Evolutionary conservation across 768 basidiomycete genomes (phyloP).

Genomic region (Calocybe gangraenosa): DNA sequence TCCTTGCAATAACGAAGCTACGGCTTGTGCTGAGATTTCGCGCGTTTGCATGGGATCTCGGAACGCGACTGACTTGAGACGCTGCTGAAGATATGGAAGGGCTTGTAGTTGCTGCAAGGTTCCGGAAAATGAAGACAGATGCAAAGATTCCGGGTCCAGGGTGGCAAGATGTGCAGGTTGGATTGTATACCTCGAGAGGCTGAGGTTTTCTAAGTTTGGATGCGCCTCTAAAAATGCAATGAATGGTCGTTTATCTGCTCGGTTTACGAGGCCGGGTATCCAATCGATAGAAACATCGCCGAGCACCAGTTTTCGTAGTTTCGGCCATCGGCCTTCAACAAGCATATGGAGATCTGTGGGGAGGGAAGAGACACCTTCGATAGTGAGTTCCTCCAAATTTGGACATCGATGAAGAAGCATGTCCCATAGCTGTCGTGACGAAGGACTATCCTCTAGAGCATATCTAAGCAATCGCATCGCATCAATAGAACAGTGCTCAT

Average conservation of each 20-base stretch:
- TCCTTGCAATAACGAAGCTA: conserved; percentile 56
- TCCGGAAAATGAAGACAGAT: conserved; percentile 60
- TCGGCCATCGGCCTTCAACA: conserved; percentile 63
- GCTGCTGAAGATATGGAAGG: conserved; percentile 45
- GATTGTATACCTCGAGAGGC: conserved; percentile 49
- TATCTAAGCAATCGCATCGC: conserved; percentile 1
- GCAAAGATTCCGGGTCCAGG: conserved; percentile 42
- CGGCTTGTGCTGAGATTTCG: conserved; percentile 59
- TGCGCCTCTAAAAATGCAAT: conserved; percentile 68
- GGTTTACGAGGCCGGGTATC: conserved; percentile 31
- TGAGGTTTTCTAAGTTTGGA: conserved; percentile 43
- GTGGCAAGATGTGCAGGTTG: conserved; percentile 49
- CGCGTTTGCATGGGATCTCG: conserved; percentile 65
- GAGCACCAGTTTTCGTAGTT: conserved; percentile 52
- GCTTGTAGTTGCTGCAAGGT: conserved; percentile 64
- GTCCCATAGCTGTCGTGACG: conserved; percentile 56
- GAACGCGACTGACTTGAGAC: conserved; percentile 54
- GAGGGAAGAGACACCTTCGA: conserved; percentile 49
- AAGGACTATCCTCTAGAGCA: conserved; percentile 44
- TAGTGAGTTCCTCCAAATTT: conserved; percentile 58
- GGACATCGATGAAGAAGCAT: conserved; percentile 68
- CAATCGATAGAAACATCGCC: conserved; percentile 67
- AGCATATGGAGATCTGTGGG: conserved; percentile 55
- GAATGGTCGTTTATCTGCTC: conserved; percentile 52
- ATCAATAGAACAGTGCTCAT: background rate